Evolutionary conservation across 805 yeast genomes (phyloP), one percentile per base, ranked within the genome.

Genomic region (Candida lessepsii): DNA sequence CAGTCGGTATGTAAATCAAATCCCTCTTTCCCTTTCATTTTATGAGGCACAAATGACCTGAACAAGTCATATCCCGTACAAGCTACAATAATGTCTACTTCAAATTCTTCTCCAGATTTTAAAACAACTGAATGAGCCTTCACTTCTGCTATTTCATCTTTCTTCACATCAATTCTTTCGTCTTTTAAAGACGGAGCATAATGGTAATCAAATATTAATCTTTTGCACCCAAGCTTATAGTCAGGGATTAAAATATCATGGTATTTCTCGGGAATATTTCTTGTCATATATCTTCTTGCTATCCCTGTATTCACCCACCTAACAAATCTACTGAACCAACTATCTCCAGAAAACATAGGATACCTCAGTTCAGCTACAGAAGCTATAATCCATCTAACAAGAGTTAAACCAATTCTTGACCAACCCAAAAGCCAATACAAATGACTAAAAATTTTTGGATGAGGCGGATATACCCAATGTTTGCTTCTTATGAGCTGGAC

Each of bases 141-240:
- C 15, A 67, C 49, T 21, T 51, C 48, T 4, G 23, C 45, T 17
- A 27, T 37, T 26, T 37, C 37, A 16, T 30, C 40, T n/a, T 15
- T 19, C 17, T 40, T 37, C 35, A 67, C 47, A 25, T 57, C 52
- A 16, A 66, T 42, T 34, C 63, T 48, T 7, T 61, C 56, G 43
- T 66, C 64, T 32, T 50, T 49, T 45, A 66, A 54, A 6, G 62
- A 45, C 5, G 68, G 63, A 18, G 65, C 50, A 48, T 67, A 67
- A 31, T 49, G 45, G 46, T 65, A 54, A 48, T 67, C 73, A 43
- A 58, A 67, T 35, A 67, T 60, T 45, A 65, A 49, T 34, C 73
- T 50, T 48, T 67, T 67, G 53, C 73, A 67, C 3, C 73, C 73
- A 44, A 66, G 51, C 45, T 67, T 67, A 51, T 48, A 67, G 17